Conservation (phyloP, 2,329 filamentous ascomycete genomes). For the Colletotrichum horii region DNA sequence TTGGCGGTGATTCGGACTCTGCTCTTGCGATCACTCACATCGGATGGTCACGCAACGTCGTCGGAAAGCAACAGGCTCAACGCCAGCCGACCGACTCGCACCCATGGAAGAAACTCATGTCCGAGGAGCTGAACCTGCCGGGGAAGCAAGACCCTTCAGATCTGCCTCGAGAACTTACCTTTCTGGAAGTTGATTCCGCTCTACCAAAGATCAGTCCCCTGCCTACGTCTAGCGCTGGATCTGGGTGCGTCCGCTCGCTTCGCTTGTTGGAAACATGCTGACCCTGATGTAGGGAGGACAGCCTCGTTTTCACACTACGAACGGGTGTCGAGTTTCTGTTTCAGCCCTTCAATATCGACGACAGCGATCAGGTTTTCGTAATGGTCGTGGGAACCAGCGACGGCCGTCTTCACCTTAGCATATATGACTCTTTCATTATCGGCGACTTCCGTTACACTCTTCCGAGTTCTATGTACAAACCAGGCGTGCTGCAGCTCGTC, state of each 20-base stretch:
- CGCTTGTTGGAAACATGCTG: constrained; percentile 5
- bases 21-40: constrained; percentile 55
- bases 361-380: constrained; percentile 78
- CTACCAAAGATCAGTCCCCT: constrained; percentile 78
- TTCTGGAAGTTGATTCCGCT: constrained; percentile 77
- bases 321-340: constrained; percentile 75
- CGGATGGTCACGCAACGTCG: constrained; percentile 55
- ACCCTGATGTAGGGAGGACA: constrained; percentile 47
- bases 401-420: constrained; percentile 76
- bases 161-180: constrained; percentile 74
- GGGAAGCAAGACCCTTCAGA: constrained; percentile 44
- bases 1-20: constrained; percentile 44
- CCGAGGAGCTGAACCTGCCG: constrained; percentile 28
- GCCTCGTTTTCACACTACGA: constrained; percentile 71
- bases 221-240: constrained; percentile 63
- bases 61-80: constrained; percentile 25
- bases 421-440: constrained; percentile 86
- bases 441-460: constrained; percentile 64
- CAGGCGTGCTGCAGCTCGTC: constrained; percentile 43
- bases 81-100: constrained; percentile 20
- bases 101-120: constrained; percentile 34
- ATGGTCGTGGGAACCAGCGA: constrained; percentile 77
- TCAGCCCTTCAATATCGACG: constrained; percentile 63
- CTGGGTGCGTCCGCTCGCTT: constrained; percentile 54
- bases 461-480: constrained; percentile 29